These are phyloP conservation scores for Nepenthes mirabilis DNA, from an alignment of 148 eudicot species.

Conservation along the genomic window DNA sequence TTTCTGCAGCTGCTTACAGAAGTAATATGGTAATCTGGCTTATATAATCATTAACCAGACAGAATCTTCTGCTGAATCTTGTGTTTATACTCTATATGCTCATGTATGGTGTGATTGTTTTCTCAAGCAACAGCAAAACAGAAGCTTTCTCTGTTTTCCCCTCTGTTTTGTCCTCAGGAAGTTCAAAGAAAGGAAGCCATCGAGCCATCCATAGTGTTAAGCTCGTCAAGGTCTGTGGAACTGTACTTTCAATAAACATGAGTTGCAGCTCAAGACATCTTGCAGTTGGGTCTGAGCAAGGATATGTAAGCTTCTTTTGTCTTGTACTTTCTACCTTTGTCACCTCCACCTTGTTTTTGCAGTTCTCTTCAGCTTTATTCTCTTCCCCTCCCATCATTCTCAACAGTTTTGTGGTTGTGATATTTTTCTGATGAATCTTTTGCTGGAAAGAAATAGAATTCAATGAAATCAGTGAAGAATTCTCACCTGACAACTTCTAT, in stretches of 20 bases:
- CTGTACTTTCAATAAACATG: slow-evolving; percentile 43
- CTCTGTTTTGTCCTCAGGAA: slow-evolving; percentile 30
- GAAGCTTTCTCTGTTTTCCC: background rate
- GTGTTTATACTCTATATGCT: background rate
- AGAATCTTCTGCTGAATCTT: too few species aligned
- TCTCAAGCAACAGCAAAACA: background rate
- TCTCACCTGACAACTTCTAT: background rate
- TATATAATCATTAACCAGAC: too few species aligned
- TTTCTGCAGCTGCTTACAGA: too few species aligned
- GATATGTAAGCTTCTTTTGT: slow-evolving; percentile 52
- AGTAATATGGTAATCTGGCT: too few species aligned
- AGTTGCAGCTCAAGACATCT: slow-evolving; percentile 35
- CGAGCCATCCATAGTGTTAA: slow-evolving; percentile 55
- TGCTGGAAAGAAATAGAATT: too few species aligned
- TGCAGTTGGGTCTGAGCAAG: slow-evolving; percentile 85
- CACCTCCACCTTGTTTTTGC: background rate
- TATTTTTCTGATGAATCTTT: too few species aligned
- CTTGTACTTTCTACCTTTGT: background rate
- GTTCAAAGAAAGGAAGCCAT: slow-evolving; percentile 73
- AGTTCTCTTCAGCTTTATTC: background rate
- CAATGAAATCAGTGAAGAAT: background rate
- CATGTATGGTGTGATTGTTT: background rate
- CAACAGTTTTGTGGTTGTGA: too few species aligned
- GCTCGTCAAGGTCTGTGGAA: slow-evolving; percentile 55
- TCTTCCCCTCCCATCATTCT: background rate